Conservation (phyloP, 148 eudicot species). For the Rhododendron mucronatum region DNA sequence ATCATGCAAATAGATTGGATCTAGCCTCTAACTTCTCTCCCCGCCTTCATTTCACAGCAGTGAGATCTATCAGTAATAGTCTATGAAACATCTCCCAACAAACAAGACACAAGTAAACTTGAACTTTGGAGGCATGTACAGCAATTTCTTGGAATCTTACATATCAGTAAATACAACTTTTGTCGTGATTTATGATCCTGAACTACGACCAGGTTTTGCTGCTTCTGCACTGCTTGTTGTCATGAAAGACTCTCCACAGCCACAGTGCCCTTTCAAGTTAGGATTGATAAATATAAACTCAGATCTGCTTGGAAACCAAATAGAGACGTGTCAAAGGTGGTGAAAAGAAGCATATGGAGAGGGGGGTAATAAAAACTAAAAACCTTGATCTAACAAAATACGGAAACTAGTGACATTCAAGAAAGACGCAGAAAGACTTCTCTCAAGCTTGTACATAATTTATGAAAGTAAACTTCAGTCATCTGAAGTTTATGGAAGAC, state of each 20-base stretch:
- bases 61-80: not conserved
- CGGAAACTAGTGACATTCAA: not conserved
- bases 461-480: not conserved
- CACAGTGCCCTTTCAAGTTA: constrained; percentile 25
- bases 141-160: not conserved
- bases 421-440: not conserved
- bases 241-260: constrained; percentile 28
- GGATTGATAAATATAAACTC: constrained; percentile 23
- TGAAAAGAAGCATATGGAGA: not conserved
- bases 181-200: not conserved
- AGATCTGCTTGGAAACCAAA: not conserved
- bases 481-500: not conserved
- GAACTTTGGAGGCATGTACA: not conserved
- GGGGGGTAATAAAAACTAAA: not conserved
- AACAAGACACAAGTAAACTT: not conserved
- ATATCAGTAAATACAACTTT: not conserved
- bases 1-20: not conserved
- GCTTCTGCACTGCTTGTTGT: constrained; percentile 14
- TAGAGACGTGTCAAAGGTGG: not conserved
- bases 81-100: not conserved
- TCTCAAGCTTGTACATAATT: not conserved
- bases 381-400: not conserved
- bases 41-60: not conserved
- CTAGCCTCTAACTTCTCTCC: not conserved
- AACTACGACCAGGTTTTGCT: constrained; percentile 11